Evolutionary conservation across 306 rosid genomes (phyloP).

Genomic region (Cercis canadensis): DNA sequence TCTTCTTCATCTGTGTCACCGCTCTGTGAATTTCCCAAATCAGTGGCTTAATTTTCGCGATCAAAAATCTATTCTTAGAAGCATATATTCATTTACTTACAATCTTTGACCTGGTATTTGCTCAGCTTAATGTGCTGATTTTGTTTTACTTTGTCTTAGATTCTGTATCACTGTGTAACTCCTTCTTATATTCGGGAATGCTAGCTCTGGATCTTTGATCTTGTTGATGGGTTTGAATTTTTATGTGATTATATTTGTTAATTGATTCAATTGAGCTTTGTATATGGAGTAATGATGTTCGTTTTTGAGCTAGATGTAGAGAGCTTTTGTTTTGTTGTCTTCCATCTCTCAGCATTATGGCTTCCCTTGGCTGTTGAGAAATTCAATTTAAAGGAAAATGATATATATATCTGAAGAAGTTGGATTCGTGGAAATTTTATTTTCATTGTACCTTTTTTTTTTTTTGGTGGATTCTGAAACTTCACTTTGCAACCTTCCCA

Average conservation of each 20-base stretch:
- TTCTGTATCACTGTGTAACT: neutral
- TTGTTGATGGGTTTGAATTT: neutral
- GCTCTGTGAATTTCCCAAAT: slow-evolving; percentile 11
- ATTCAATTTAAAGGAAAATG: no score
- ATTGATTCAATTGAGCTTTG: slow-evolving; percentile 18
- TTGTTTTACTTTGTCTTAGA: neutral
- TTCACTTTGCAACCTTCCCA: neutral
- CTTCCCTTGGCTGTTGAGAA: no score
- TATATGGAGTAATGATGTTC: slow-evolving; percentile 25
- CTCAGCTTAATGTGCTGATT: slow-evolving; percentile 17
- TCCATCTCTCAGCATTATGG: neutral
- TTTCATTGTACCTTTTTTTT: neutral
- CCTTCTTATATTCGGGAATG: slow-evolving; percentile 7
- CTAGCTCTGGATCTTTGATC: slow-evolving; percentile 42
- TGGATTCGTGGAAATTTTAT: neutral
- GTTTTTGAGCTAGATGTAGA: neutral
- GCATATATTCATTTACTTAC: neutral
- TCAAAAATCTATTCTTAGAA: neutral
- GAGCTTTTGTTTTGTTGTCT: neutral
- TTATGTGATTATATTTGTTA: neutral
- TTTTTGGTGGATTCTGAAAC: neutral
- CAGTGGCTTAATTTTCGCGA: slow-evolving; percentile 29
- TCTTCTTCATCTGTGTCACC: slow-evolving; percentile 34
- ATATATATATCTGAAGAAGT: no score
- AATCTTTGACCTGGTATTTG: slow-evolving; percentile 10